phyloP scores from a whole-genome alignment of 371 early-diverging fungal genomes.

The Rhizopus sp. region DNA sequence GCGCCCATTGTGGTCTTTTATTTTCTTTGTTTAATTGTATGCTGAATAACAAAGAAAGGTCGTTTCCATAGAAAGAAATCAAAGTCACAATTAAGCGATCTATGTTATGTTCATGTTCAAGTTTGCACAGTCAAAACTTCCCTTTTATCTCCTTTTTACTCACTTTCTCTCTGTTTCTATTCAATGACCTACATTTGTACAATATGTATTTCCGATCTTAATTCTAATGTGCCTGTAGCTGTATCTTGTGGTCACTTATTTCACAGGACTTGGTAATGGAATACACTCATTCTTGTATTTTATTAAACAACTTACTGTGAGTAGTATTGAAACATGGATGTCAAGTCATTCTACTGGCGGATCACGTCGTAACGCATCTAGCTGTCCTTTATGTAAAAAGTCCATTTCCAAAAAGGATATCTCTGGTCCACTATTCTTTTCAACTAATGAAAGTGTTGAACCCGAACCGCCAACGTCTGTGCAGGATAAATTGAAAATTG shows the following conservation, averaged over 20 bases:
- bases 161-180: too few species aligned
- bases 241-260: neutral
- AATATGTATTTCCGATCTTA: neutral
- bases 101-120: too few species aligned
- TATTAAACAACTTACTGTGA: too few species aligned
- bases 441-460: neutral
- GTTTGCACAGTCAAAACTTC: too few species aligned
- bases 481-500: neutral
- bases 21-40: too few species aligned
- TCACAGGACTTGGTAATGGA: neutral
- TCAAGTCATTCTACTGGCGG: neutral
- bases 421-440: neutral
- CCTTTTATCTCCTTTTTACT: too few species aligned
- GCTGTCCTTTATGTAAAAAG: neutral
- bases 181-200: neutral
- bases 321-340: neutral
- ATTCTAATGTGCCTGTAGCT: neutral
- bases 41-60: too few species aligned
- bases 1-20: too few species aligned
- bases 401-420: neutral
- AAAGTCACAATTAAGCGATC: too few species aligned
- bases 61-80: too few species aligned
- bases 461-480: neutral
- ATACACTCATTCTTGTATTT: neutral
- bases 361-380: neutral